Base-by-base conservation (phyloP, 345 rosid genomes). In the Hibiscus syriacus region DNA sequence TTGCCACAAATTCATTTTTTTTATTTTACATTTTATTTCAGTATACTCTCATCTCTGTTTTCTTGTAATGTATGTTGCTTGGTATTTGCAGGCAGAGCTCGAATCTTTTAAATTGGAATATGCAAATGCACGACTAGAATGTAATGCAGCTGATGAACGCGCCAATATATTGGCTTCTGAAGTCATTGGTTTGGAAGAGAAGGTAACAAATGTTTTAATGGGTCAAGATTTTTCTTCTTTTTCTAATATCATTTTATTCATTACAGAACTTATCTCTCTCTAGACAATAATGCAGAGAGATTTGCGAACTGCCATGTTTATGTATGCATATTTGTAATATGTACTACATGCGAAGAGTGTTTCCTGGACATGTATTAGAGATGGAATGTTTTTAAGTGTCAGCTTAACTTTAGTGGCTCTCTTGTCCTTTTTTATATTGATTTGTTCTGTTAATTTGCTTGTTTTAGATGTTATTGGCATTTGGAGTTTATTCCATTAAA, bases 111-210 rank as follows among this genome's bases (percentile, higher is more conserved):
- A 71, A 83, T 78, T 70, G 72, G 96, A 87, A 80, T 92, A 80
- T 66, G 70, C 82, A 48, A 90, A 85, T 77, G 98, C 85, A 49
- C 90, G 72, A 67, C 85, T 95, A 29, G 97, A 95, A 75, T 88
- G 97, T 69, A 82, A 67, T 73, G 99, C 97, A 52, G 90, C 97
- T 68, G 97, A 95, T 79, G 98, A 90, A 74, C 89, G 97, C 26
- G 87, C 97, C 39, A 89, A 85, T 43, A 81, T 95, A 74, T 80
- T 95, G 80, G 98, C 99, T 72, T 84, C 98, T 58, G 99, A 95
- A 83, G 99, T 92, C 71, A 92, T 95, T 46, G 86, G 92, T 64
- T 87, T 95, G 82, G 99, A 95, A 84, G 99, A 95, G 82, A 95
- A 95, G 98, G 99, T 94, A 83, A 26, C 48, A 20, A 8, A 17